phyloP scores from a whole-genome alignment of 1,284 basidiomycete genomes.

The Tilletia setariae region DNA sequence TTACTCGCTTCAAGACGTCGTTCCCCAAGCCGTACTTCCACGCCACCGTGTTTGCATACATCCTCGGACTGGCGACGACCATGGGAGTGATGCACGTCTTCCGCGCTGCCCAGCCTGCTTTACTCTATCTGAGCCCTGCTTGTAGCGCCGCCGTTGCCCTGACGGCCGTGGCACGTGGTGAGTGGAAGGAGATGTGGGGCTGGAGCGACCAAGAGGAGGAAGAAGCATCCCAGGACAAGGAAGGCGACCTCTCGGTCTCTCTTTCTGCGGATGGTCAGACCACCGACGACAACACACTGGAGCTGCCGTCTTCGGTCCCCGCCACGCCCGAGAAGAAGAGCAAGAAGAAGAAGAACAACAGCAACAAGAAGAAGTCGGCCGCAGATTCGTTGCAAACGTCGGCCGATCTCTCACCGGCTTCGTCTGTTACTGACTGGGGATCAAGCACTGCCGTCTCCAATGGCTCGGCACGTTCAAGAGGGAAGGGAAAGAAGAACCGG shows the following conservation, averaged over 20 bases:
- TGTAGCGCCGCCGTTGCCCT: conserved; percentile 58
- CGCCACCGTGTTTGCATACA: conserved; percentile 70
- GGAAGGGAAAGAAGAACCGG: conserved; percentile 5
- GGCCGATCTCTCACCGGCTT: no score
- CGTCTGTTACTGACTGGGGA: no score
- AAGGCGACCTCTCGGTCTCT: no score
- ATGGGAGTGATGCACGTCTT: conserved; percentile 84
- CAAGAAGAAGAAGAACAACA: conserved; percentile 3
- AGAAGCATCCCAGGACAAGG: no score
- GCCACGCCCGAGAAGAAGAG: background rate
- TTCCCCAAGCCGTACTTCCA: conserved; percentile 77
- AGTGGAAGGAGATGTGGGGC: conserved; percentile 48
- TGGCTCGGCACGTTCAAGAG: background rate
- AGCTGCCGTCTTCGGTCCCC: no score
- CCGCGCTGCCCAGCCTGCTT: conserved; percentile 78
- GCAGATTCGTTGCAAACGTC: no score
- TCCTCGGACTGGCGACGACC: conserved; percentile 72
- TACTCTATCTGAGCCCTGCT: conserved; percentile 73
- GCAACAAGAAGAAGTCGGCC: background rate
- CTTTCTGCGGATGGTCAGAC: no score
- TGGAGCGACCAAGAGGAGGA: conserved; percentile 41
- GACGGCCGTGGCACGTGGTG: conserved; percentile 53
- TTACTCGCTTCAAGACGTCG: conserved; percentile 33
- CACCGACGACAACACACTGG: no score
- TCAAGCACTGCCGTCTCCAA: no score